Base-by-base conservation (phyloP, 495 filamentous ascomycete genomes). In the Hypoxylon trugodes region DNA sequence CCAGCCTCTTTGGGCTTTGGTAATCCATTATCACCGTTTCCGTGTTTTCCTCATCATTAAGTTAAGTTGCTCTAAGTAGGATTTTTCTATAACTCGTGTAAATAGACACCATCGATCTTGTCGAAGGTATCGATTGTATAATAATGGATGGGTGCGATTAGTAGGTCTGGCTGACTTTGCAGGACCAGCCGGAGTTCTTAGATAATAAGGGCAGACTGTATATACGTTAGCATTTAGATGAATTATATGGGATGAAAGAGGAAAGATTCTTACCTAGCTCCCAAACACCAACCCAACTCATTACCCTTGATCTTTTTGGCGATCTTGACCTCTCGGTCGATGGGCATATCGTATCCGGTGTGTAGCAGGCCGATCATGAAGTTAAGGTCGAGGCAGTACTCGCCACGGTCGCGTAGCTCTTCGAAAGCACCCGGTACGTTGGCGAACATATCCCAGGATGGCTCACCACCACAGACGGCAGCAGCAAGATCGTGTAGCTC, bases 271-370 rank as follows among this genome's bases (percentile, higher is more conserved):
- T 83, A 93, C 91, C 92, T 97, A 58, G 95, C 95, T 68, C 95
- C 95, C 74, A 98, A 80, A 79, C 93, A 97, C 95, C 95, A 98
- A 43, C 95, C 95, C 55, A 98, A 78, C 82, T 98, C 96, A 75
- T 97, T 97, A 28, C 87, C 87, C 81, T 94, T 94, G 67, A 98
- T 95, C 84, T 97, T 94, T 90, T 98, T 98, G 24, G 95, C 95
- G 66, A 97, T 96, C 82, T 90, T 91, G 50, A 98, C 93, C 77
- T 98, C 94, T 16, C 95, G 86, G 56, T 95, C 91, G 69, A 98
- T 83, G 4, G 93, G 93, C 93, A 98, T 98, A 65, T 97, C 95
- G 74, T 98, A 98, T 15, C 95, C 95, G 1, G 93, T 97, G 74
- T 97, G 93, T 58, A 97, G 77, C 47, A 98, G 79, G 18, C 89